Evolutionary conservation across 257 asterid genomes (phyloP).

Genomic region (Scutellaria baicalensis): DNA sequence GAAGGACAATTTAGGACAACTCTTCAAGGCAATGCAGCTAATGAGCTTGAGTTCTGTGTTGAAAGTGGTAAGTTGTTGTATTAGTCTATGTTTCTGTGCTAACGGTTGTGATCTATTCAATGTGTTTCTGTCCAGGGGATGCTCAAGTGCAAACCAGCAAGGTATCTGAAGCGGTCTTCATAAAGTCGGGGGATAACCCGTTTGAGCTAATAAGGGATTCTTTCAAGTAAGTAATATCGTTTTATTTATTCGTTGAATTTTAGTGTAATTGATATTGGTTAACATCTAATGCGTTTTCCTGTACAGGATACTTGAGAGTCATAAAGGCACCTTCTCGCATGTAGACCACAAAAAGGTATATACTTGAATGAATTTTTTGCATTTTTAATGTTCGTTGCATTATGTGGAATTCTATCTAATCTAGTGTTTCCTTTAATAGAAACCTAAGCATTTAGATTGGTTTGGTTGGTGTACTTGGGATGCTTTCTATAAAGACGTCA

Average conservation of each 20-base stretch:
- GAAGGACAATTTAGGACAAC: conserved; percentile 49
- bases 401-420: background rate
- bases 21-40: conserved; percentile 34
- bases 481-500: conserved; percentile 59
- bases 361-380: background rate
- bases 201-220: conserved; percentile 41
- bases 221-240: conserved; percentile 22
- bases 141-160: conserved; percentile 25
- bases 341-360: conserved; percentile 39
- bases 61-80: conserved; percentile 35
- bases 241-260: background rate
- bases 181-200: conserved; percentile 47
- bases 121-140: conserved; percentile 28
- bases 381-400: background rate
- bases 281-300: background rate
- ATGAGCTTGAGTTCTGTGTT: conserved; percentile 43
- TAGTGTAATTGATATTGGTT: background rate
- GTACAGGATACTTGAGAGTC: conserved; percentile 39
- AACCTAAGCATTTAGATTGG: conserved; percentile 52
- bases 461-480: conserved; percentile 94
- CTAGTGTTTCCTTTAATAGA: conserved; percentile 15
- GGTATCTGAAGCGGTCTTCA: conserved; percentile 32
- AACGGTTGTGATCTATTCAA: background rate
- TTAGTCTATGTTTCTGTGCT: background rate
- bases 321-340: conserved; percentile 37